Evolutionary conservation across 768 basidiomycete species (phyloP).

Genomic region (Podaxis rugospora): DNA sequence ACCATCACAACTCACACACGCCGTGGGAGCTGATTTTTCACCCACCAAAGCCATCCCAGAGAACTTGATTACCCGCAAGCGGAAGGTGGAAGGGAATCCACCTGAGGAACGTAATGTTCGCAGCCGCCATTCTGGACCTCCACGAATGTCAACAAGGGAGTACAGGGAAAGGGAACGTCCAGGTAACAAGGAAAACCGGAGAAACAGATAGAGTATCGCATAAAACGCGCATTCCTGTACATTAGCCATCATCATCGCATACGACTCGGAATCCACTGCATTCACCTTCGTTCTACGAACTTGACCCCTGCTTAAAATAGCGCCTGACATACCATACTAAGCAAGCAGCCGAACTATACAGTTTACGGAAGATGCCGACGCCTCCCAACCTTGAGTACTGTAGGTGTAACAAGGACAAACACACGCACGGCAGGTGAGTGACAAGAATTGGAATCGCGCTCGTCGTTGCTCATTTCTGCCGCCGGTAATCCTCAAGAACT

Average conservation of each 20-base stretch:
- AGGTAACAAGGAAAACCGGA: conserved; percentile 15
- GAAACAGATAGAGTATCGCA: background rate
- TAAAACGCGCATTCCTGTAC: conserved; percentile 9
- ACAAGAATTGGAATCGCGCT: conserved; percentile 21
- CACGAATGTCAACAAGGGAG: conserved; percentile 25
- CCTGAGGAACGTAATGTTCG: conserved; percentile 14
- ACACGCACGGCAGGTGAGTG: conserved; percentile 32
- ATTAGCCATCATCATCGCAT: background rate
- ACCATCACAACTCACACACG: background rate
- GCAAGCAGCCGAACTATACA: conserved; percentile 34
- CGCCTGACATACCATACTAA: background rate
- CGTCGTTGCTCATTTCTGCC: conserved; percentile 26
- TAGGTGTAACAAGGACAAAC: conserved; percentile 46
- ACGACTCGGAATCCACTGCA: background rate
- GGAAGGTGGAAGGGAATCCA: background rate
- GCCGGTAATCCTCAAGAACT: conserved; percentile 27
- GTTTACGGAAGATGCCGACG: conserved; percentile 34
- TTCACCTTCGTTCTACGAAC: background rate
- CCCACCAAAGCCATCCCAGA: background rate
- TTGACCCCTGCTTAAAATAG: conserved; percentile 9
- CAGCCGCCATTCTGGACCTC: conserved; percentile 35
- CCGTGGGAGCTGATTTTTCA: background rate
- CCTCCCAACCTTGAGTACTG: conserved; percentile 39
- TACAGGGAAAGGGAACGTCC: conserved; percentile 24
- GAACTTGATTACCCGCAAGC: background rate